These are phyloP conservation scores for Barnettozyma wickerhamii DNA, from an alignment of 805 yeast genomes.

Conservation along the genomic window DNA sequence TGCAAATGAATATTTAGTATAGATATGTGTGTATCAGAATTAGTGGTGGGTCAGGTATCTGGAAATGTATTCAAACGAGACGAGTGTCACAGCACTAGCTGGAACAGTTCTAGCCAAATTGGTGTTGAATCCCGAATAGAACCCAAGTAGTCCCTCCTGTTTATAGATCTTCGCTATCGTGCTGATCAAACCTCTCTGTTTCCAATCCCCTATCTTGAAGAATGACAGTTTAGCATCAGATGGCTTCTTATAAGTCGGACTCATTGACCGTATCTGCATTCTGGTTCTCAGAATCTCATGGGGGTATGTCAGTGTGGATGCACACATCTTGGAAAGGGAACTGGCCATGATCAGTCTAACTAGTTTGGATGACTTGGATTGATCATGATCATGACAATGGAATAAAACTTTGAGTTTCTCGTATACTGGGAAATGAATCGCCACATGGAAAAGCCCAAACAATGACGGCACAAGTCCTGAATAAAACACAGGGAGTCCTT, in stretches of 20 bases:
- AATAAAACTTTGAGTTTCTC: slow-evolving; percentile 69
- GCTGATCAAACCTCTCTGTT: slow-evolving; percentile 17
- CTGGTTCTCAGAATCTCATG: slow-evolving; percentile 93
- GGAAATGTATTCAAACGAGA: slow-evolving; percentile 77
- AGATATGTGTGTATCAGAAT: neutral
- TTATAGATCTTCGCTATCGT: slow-evolving; percentile 28
- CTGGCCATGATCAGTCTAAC: slow-evolving; percentile 59
- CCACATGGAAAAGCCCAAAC: slow-evolving; percentile 88
- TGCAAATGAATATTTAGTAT: neutral
- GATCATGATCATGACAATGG: slow-evolving; percentile 21
- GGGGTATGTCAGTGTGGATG: slow-evolving; percentile 87
- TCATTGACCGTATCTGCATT: slow-evolving; percentile 56
- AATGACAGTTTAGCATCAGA: slow-evolving; percentile 15
- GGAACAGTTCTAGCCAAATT: slow-evolving; percentile 91
- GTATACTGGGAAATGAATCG: slow-evolving; percentile 92
- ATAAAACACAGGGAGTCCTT: slow-evolving; percentile 79
- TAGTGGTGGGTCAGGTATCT: slow-evolving; percentile 15
- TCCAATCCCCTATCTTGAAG: slow-evolving; percentile 4
- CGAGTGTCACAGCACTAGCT: slow-evolving; percentile 90
- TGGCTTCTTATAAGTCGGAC: slow-evolving; percentile 12
- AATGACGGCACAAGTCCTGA: slow-evolving; percentile 88
- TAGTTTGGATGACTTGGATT: slow-evolving; percentile 27
- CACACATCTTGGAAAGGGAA: slow-evolving; percentile 79
- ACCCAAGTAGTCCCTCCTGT: slow-evolving; percentile 76
- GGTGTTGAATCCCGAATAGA: slow-evolving; percentile 84